A percentile compares a stretch with the other conserved stretches of the same genome.
Evolutionary conservation across 768 basidiomycete genomes (phyloP).

Genomic region (Astraeus odoratus): DNA sequence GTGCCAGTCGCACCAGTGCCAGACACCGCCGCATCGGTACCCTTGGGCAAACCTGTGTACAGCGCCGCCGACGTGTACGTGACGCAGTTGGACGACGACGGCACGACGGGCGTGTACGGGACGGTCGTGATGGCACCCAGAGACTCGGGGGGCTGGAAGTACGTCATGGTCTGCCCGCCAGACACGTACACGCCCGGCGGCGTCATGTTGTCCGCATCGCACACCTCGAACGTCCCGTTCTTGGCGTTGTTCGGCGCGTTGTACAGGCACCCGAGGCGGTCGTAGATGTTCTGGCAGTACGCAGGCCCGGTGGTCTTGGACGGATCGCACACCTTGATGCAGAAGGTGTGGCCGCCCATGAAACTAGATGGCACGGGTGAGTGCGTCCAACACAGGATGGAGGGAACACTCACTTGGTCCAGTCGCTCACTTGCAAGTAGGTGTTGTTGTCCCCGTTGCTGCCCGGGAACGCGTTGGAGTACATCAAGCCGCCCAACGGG

Average conservation of each 20-base stretch:
- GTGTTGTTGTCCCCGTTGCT: constrained; percentile 26
- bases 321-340: constrained; percentile 69
- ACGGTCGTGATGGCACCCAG: constrained; percentile 36
- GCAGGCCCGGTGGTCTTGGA: constrained; percentile 37
- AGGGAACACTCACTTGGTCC: constrained; percentile 52
- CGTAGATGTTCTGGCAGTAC: constrained; percentile 68
- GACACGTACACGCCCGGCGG: constrained; percentile 46
- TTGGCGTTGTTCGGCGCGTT: constrained; percentile 63
- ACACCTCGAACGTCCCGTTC: constrained; percentile 55
- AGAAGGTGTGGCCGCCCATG: constrained; percentile 60
- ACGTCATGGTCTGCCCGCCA: constrained; percentile 36
- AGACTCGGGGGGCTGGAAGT: constrained; percentile 42
- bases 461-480: constrained; percentile 45
- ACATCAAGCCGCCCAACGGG: constrained; percentile 61
- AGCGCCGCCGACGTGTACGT: constrained; percentile 31
- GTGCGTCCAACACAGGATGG: background rate
- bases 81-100: constrained; percentile 39
- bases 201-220: constrained; percentile 59
- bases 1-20: constrained; percentile 7
- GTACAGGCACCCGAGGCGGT: constrained; percentile 68
- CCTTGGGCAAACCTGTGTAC: constrained; percentile 22
- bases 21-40: constrained; percentile 2
- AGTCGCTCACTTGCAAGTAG: constrained; percentile 52
- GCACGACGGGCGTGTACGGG: constrained; percentile 36
- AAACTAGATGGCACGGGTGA: constrained; percentile 49